Evolutionary conservation across 225 moss, liverwort and hornwort genomes (phyloP).

Genomic region (Pseudisothecium myosuroides): DNA sequence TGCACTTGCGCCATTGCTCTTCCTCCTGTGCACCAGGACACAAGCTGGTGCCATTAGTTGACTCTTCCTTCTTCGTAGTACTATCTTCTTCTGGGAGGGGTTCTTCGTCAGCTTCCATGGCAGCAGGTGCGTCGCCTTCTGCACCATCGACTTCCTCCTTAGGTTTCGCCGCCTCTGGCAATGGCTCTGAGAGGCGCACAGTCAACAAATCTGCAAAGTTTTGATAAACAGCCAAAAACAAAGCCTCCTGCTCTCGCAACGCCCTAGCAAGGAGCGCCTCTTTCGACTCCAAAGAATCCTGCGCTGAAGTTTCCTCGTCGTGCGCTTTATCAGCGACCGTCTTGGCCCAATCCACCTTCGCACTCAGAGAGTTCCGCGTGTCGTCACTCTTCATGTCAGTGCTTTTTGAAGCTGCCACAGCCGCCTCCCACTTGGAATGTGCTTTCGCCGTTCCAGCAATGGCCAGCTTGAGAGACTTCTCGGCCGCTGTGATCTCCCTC

Average conservation of each 20-base stretch:
- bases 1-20: conserved; percentile 73
- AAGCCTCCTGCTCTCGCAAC: conserved; percentile 75
- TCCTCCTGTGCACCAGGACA: conserved; percentile 49
- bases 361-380: conserved; percentile 34
- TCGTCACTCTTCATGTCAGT: conserved; percentile 48
- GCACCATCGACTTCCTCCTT: conserved; percentile 18
- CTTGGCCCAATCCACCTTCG: conserved; percentile 90
- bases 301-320: conserved; percentile 65
- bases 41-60: not conserved
- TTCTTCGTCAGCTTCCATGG: conserved; percentile 32
- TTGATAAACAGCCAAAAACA: conserved; percentile 69
- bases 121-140: conserved; percentile 23
- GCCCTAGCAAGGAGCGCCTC: conserved; percentile 78
- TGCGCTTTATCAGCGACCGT: conserved; percentile 65
- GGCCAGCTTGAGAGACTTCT: conserved; percentile 56
- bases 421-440: conserved; percentile 63
- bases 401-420: conserved; percentile 28
- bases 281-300: conserved; percentile 85
- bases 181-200: conserved; percentile 35
- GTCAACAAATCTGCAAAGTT: conserved; percentile 68
- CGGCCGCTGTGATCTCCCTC: conserved; percentile 46
- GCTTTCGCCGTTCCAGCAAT: conserved; percentile 56
- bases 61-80: conserved; percentile 6
- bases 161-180: conserved; percentile 12
- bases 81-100: conserved; percentile 16